A percentile compares a stretch with the other conserved stretches of the same genome.
Conservation (phyloP, 495 filamentous ascomycete genomes). For the Podospora sp. region DNA sequence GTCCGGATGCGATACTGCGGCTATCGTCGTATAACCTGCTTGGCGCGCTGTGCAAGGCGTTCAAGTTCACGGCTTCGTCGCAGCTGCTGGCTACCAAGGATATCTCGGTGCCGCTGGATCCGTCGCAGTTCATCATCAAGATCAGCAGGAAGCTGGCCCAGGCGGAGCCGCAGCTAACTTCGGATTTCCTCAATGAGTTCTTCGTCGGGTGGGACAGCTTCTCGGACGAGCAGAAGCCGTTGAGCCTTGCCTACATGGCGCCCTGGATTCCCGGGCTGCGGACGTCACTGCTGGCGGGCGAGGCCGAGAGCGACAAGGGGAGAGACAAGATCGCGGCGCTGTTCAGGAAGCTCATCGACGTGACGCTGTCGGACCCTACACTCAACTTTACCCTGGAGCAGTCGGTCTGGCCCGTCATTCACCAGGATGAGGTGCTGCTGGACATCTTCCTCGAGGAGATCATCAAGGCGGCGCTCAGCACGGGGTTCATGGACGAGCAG, state of each 20-base stretch:
- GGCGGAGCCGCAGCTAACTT: conserved; percentile 65
- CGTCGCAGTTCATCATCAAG: conserved; percentile 63
- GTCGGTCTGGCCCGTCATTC: conserved; percentile 62
- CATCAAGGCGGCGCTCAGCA: conserved; percentile 58
- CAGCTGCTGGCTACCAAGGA: conserved; percentile 62
- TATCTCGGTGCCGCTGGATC: conserved; percentile 59
- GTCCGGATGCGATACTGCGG: conserved; percentile 56
- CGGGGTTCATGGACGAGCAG: conserved; percentile 58
- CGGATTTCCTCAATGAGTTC: conserved; percentile 68
- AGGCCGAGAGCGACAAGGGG: conserved; percentile 61
- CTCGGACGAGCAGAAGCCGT: conserved; percentile 60
- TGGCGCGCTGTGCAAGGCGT: conserved; percentile 62
- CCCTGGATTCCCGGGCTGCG: conserved; percentile 64
- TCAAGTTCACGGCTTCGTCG: conserved; percentile 62
- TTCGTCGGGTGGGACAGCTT: conserved; percentile 71
- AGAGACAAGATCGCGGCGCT: conserved; percentile 62
- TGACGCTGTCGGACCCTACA: conserved; percentile 57
- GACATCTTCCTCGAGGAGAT: conserved; percentile 68
- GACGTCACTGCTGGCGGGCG: conserved; percentile 56
- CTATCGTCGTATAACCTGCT: conserved; percentile 65
- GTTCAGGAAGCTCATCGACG: conserved; percentile 64
- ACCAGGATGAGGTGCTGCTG: conserved; percentile 60
- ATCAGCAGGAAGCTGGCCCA: conserved; percentile 62
- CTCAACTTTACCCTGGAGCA: conserved; percentile 62
- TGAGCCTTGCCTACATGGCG: conserved; percentile 67